Evolutionary conservation across 2,329 filamentous ascomycete genomes (phyloP).

Genomic region (Aschersonia sp.): DNA sequence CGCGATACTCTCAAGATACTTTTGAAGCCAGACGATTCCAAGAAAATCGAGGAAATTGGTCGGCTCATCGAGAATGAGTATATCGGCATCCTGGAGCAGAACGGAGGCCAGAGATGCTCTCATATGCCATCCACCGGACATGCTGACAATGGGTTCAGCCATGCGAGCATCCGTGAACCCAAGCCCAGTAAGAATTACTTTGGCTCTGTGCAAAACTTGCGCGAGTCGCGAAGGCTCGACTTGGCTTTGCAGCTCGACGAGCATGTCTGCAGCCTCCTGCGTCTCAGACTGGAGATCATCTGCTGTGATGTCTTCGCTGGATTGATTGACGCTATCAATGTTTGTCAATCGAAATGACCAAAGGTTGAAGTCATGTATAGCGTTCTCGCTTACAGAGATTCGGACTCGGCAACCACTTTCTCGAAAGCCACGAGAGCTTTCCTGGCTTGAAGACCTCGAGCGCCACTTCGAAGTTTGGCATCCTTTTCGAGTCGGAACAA

Average conservation of each 20-base stretch:
- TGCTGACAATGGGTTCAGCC: slow-evolving; percentile 41
- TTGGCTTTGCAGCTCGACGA: slow-evolving; percentile 53
- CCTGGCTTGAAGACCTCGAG: slow-evolving; percentile 59
- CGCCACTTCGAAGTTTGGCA: slow-evolving; percentile 59
- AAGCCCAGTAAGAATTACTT: slow-evolving; percentile 51
- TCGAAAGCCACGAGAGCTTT: slow-evolving; percentile 60
- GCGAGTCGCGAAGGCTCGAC: slow-evolving; percentile 51
- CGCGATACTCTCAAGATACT: slow-evolving; percentile 46
- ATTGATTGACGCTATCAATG: slow-evolving; percentile 28
- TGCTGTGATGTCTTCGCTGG: slow-evolving; percentile 39
- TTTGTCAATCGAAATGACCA: background rate
- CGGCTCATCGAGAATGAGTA: slow-evolving; percentile 73
- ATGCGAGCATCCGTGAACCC: slow-evolving; percentile 55
- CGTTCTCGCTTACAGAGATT: slow-evolving; percentile 26
- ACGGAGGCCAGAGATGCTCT: slow-evolving; percentile 49
- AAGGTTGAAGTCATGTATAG: background rate
- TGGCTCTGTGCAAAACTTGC: slow-evolving; percentile 51
- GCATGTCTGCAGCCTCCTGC: slow-evolving; percentile 53
- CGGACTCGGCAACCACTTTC: slow-evolving; percentile 45
- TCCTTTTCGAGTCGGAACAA: slow-evolving; percentile 61
- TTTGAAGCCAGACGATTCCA: slow-evolving; percentile 74
- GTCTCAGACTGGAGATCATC: slow-evolving; percentile 48
- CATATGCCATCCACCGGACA: slow-evolving; percentile 72
- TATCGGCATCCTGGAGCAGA: slow-evolving; percentile 59
- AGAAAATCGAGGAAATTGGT: slow-evolving; percentile 78